Evolutionary conservation across 2,329 filamentous ascomycete species (phyloP).

Genomic region (Aspergillus puulaauensis): DNA sequence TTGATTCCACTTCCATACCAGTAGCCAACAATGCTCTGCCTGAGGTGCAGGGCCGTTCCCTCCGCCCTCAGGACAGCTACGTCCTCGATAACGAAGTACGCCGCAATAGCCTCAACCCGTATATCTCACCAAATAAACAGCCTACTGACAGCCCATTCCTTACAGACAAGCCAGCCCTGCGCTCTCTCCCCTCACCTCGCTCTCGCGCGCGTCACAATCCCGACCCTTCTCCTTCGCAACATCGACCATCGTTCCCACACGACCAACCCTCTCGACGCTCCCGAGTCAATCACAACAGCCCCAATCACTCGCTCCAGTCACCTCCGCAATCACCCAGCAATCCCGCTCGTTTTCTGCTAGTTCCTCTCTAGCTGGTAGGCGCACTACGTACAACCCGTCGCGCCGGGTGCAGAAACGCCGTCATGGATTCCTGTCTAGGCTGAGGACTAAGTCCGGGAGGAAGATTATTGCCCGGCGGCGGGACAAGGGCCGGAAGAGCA

Average conservation of each 20-base stretch:
- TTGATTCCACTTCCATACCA: neutral
- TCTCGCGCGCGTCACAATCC: constrained; percentile 11
- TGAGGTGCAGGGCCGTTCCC: constrained; percentile 34
- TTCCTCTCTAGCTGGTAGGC: constrained; percentile 42
- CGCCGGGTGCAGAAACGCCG: constrained; percentile 61
- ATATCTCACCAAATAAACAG: neutral
- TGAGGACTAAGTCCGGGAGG: constrained; percentile 54
- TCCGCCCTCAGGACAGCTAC: constrained; percentile 24
- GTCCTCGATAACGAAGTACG: constrained; percentile 26
- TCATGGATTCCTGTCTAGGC: constrained; percentile 58
- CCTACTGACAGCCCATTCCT: neutral
- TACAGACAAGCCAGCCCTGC: constrained; percentile 3
- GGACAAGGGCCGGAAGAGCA: constrained; percentile 52
- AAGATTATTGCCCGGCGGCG: constrained; percentile 55
- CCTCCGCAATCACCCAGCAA: constrained; percentile 18
- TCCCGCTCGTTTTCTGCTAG: constrained; percentile 45
- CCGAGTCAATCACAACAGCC: constrained; percentile 6
- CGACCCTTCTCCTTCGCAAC: constrained; percentile 16
- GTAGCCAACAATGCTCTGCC: constrained; percentile 30
- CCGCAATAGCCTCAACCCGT: neutral
- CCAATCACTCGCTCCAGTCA: constrained; percentile 1
- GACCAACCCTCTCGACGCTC: constrained; percentile 10
- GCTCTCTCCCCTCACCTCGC: neutral
- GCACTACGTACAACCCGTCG: constrained; percentile 60
- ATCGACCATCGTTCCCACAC: neutral